These are phyloP conservation scores for Sugiyamaella castrensis DNA, from an alignment of 1,139 yeast species.

Conservation along the genomic window DNA sequence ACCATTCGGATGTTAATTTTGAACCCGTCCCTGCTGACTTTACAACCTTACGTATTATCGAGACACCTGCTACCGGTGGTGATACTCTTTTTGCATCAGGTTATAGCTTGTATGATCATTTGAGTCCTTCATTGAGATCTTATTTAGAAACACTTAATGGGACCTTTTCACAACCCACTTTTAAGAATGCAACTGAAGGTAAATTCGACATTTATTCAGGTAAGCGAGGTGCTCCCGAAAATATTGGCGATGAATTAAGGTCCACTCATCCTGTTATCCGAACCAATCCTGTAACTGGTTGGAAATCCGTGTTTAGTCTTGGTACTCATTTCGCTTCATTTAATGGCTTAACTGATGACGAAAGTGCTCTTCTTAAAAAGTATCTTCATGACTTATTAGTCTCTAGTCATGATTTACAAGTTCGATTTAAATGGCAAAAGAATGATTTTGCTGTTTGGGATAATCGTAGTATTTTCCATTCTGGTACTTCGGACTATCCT, in stretches of 20 bases:
- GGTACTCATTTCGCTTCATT: conserved; percentile 42
- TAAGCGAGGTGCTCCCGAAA: conserved; percentile 37
- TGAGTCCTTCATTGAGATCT: conserved; percentile 43
- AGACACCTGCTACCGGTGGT: conserved; percentile 46
- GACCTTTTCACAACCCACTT: conserved; percentile 31
- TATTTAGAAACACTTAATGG: conserved; percentile 42
- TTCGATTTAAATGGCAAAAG: conserved; percentile 55
- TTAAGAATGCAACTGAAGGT: conserved; percentile 30
- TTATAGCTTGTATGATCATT: conserved; percentile 47
- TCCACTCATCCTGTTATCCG: conserved; percentile 46
- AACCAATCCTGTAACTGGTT: conserved; percentile 49
- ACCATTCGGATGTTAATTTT: conserved; percentile 50
- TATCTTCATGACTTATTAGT: conserved; percentile 43
- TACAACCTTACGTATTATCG: conserved; percentile 44
- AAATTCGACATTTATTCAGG: conserved; percentile 39
- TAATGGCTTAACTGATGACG: conserved; percentile 45
- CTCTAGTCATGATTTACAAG: conserved; percentile 34
- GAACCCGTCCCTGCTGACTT: conserved; percentile 47
- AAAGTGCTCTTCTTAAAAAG: conserved; percentile 42
- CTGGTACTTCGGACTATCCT: conserved; percentile 26
- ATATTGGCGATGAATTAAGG: conserved; percentile 28
- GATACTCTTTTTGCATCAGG: conserved; percentile 50
- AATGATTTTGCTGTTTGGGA: conserved; percentile 51
- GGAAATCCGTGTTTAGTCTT: conserved; percentile 48
- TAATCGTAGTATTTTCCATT: conserved; percentile 36